Percentiles rank a stretch among this genome's conserved stretches.
These are phyloP conservation scores for Brassica rapa DNA, from an alignment of 345 rosid species.

Conservation along the genomic window DNA sequence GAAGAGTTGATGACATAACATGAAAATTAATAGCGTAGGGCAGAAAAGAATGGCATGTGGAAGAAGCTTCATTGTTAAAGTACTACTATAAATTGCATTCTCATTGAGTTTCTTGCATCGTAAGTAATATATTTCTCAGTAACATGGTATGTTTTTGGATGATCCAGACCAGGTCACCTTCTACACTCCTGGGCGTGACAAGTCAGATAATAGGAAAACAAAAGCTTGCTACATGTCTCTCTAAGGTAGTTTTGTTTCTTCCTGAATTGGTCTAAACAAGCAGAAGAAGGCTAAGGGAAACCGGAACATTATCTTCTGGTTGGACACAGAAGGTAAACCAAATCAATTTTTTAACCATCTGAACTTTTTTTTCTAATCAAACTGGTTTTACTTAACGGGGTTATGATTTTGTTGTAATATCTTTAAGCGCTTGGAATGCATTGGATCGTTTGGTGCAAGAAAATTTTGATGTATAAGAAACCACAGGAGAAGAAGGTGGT, in stretches of 20 bases:
- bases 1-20: neutral
- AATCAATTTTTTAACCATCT: too few species aligned
- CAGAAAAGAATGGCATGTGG: neutral
- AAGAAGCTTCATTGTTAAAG: too few species aligned
- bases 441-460: neutral
- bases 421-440: neutral
- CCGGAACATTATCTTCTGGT: neutral
- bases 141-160: neutral
- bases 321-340: neutral
- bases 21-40: conserved; percentile 29
- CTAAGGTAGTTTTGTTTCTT: too few species aligned
- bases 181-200: neutral
- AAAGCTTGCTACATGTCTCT: too few species aligned
- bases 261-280: too few species aligned
- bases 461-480: neutral
- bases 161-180: neutral
- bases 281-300: neutral
- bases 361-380: neutral
- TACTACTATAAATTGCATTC: too few species aligned
- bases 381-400: neutral
- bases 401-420: neutral
- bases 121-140: neutral
- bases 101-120: neutral
- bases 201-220: too few species aligned
- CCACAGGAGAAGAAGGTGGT: neutral